phyloP scores from a whole-genome alignment of 129 eudicot species.

The Arctium lappa region DNA sequence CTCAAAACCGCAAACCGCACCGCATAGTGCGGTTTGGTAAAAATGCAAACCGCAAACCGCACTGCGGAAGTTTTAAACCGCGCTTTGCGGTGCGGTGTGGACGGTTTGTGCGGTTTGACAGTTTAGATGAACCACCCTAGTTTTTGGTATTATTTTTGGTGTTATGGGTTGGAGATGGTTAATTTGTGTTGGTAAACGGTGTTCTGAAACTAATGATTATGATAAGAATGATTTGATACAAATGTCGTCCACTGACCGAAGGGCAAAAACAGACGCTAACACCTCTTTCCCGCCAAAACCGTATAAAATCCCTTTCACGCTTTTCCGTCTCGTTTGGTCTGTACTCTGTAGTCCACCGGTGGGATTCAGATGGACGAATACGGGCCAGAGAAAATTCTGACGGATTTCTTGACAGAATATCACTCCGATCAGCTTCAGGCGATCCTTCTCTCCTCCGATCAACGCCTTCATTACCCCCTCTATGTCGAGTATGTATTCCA shows the following conservation, averaged over 20 bases:
- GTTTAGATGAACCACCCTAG: no score
- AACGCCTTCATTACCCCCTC: constrained; percentile 86
- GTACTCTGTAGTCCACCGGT: background rate
- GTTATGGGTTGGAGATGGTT: no score
- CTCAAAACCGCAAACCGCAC: no score
- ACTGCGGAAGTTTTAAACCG: no score
- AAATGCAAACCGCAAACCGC: no score
- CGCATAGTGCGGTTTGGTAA: no score
- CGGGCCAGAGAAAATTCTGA: constrained; percentile 36
- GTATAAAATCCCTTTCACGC: background rate
- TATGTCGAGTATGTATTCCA: constrained; percentile 58
- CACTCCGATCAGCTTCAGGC: constrained; percentile 50
- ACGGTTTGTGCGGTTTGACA: no score
- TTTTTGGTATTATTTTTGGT: no score
- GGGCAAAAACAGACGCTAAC: background rate
- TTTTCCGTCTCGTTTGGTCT: background rate
- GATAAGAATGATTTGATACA: background rate
- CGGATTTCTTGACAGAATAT: constrained; percentile 39
- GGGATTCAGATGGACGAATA: constrained; percentile 23
- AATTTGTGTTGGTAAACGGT: no score
- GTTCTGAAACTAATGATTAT: no score
- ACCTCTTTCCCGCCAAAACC: constrained; percentile 34
- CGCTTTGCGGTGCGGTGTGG: no score
- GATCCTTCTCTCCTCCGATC: constrained; percentile 61
- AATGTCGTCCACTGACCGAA: background rate